phyloP scores from a whole-genome alignment of 192 early-diverging fungal species.

The Umbelopsis sp. region DNA sequence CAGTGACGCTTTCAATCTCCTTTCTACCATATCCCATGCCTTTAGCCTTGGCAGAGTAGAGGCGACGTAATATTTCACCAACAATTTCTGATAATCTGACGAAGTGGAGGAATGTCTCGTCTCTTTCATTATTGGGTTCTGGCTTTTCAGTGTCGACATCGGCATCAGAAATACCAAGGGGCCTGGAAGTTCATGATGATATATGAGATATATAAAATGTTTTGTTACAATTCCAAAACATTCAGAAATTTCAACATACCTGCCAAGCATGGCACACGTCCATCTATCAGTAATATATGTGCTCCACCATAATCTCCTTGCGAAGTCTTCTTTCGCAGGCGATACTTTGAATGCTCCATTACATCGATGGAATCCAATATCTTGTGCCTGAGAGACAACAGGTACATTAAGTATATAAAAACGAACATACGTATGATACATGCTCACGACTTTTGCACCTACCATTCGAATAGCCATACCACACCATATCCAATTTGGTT shows the following conservation, averaged over 20 bases:
- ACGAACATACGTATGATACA: no score
- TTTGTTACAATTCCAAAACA: neutral
- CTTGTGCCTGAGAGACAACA: slow-evolving; percentile 27
- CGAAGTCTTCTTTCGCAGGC: slow-evolving; percentile 1
- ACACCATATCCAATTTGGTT: slow-evolving; percentile 28
- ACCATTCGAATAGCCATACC: slow-evolving; percentile 39
- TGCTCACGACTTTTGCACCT: neutral
- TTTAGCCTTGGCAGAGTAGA: slow-evolving; percentile 33
- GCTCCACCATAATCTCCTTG: slow-evolving; percentile 36
- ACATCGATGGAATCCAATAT: slow-evolving; percentile 37
- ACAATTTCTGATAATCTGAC: slow-evolving; percentile 33
- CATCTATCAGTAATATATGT: slow-evolving; percentile 32
- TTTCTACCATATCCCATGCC: slow-evolving; percentile 8
- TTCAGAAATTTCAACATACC: slow-evolving; percentile 5
- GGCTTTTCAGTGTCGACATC: slow-evolving; percentile 38
- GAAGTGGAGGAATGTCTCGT: slow-evolving; percentile 22
- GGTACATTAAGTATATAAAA: no score
- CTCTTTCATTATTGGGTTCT: neutral
- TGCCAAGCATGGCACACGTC: slow-evolving; percentile 31
- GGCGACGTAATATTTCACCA: slow-evolving; percentile 28
- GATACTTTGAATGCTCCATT: slow-evolving; percentile 18
- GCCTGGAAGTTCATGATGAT: slow-evolving; percentile 3
- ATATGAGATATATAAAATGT: neutral
- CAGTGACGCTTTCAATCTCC: slow-evolving; percentile 15
- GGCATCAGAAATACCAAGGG: slow-evolving; percentile 33